A percentile compares a stretch with the other conserved stretches of the same genome.
Conservation (phyloP, 495 filamentous ascomycete species). For the Aspergillus funiculosus region DNA sequence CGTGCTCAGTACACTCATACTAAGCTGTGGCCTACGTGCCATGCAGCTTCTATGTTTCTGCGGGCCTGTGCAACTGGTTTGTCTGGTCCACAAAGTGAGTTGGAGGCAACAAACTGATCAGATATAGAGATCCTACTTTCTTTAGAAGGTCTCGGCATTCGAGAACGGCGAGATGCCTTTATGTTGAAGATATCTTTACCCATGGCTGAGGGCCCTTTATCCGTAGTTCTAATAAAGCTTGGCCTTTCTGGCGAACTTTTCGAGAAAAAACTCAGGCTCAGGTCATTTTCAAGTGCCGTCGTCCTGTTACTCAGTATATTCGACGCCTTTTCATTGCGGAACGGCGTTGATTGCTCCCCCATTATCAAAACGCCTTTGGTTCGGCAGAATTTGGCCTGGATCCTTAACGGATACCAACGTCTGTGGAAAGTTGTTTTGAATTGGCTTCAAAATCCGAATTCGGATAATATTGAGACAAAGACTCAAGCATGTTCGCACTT, state of each 20-base stretch:
- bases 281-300: constrained; percentile 23
- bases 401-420: constrained; percentile 34
- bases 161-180: constrained; percentile 2
- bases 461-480: constrained; percentile 16
- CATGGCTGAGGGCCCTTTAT: constrained; percentile 23
- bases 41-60: constrained; percentile 30
- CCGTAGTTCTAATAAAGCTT: constrained; percentile 31
- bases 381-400: constrained; percentile 33
- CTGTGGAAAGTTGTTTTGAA: constrained; percentile 28
- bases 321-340: constrained; percentile 24
- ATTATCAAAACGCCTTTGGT: constrained; percentile 14
- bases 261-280: constrained; percentile 21
- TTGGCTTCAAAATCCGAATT: constrained; percentile 22
- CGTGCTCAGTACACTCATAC: constrained; percentile 32
- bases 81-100: constrained; percentile 11
- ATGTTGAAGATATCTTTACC: constrained; percentile 24
- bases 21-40: constrained; percentile 25
- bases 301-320: constrained; percentile 26
- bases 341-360: neutral
- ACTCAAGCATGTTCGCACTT: constrained; percentile 22
- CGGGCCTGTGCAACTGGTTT: constrained; percentile 35
- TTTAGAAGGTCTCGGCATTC: constrained; percentile 23
- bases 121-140: constrained; percentile 33
- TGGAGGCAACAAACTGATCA: constrained; percentile 15
- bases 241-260: constrained; percentile 28